Evolutionary conservation across 2,329 filamentous ascomycete genomes (phyloP).

Genomic region (Calonectria pseudoreteaudii): DNA sequence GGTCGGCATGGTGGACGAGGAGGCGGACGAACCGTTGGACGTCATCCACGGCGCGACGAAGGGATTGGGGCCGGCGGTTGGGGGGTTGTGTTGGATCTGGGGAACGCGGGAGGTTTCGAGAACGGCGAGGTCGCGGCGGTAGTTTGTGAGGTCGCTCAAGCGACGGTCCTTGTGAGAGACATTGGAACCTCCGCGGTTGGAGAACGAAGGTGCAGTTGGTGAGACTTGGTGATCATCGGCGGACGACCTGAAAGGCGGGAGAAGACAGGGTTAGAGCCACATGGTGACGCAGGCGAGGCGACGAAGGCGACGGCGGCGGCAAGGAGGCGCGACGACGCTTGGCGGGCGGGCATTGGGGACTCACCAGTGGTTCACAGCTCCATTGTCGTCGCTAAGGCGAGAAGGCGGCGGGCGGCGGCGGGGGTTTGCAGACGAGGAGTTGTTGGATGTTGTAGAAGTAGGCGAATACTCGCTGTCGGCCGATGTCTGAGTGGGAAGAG

Average conservation of each 20-base stretch:
- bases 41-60: constrained; percentile 72
- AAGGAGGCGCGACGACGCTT: constrained; percentile 25
- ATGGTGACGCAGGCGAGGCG: constrained; percentile 26
- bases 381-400: constrained; percentile 42
- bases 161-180: constrained; percentile 64
- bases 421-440: constrained; percentile 30
- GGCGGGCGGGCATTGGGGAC: constrained; percentile 32
- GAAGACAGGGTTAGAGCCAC: constrained; percentile 32
- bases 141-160: constrained; percentile 73
- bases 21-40: constrained; percentile 51
- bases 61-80: constrained; percentile 63
- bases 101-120: constrained; percentile 73
- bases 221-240: constrained; percentile 61
- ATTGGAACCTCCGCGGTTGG: constrained; percentile 55
- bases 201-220: constrained; percentile 59
- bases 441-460: constrained; percentile 30
- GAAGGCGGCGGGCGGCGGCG: constrained; percentile 32
- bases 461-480: constrained; percentile 31
- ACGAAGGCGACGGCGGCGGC: constrained; percentile 30
- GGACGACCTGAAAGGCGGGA: constrained; percentile 39
- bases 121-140: constrained; percentile 78
- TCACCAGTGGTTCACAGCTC: constrained; percentile 42
- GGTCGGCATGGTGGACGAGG: constrained; percentile 57
- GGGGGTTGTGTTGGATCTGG: constrained; percentile 65
- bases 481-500: constrained; percentile 39